These are phyloP conservation scores for Candolleomyces aberdarensis DNA, from an alignment of 768 basidiomycete species.

Conservation along the genomic window DNA sequence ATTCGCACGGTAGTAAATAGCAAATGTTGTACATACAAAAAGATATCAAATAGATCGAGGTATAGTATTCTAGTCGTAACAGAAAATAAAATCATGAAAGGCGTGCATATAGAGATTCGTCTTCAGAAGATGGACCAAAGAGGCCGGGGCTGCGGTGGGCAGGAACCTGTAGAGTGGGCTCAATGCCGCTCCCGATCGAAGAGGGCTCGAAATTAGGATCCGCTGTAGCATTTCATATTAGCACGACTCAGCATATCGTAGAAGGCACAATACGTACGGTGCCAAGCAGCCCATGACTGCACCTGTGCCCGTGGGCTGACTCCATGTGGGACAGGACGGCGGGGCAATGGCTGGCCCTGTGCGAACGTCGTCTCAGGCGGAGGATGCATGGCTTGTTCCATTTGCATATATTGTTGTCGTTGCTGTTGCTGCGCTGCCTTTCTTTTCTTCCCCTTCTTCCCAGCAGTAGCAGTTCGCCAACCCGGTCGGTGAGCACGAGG, in stretches of 20 bases:
- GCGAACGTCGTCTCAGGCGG: constrained; percentile 15
- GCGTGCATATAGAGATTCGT: constrained; percentile 1
- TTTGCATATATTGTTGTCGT: background rate
- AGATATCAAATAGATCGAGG: background rate
- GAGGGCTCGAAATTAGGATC: constrained; percentile 56
- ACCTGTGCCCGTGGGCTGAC: constrained; percentile 38
- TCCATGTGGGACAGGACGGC: constrained; percentile 10
- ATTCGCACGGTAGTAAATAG: background rate
- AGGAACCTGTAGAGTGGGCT: constrained; percentile 60
- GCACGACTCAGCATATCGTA: background rate
- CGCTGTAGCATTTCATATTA: constrained; percentile 35
- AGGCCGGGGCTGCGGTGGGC: constrained; percentile 59
- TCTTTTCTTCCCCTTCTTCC: constrained; percentile 46
- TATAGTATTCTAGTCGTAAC: background rate
- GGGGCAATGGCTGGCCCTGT: constrained; percentile 16
- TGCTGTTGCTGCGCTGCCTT: constrained; percentile 1
- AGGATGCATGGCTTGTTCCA: constrained; percentile 3
- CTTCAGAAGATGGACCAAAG: constrained; percentile 61
- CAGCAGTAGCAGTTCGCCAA: constrained; percentile 51
- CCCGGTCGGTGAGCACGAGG: constrained; percentile 44
- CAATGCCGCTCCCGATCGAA: constrained; percentile 33
- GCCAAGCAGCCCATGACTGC: constrained; percentile 64
- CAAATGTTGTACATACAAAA: background rate
- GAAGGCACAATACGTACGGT: constrained; percentile 43
- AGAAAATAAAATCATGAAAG: background rate